Evolutionary conservation across 441 rosid species (phyloP).

Genomic region (Corymbia citriodora): DNA sequence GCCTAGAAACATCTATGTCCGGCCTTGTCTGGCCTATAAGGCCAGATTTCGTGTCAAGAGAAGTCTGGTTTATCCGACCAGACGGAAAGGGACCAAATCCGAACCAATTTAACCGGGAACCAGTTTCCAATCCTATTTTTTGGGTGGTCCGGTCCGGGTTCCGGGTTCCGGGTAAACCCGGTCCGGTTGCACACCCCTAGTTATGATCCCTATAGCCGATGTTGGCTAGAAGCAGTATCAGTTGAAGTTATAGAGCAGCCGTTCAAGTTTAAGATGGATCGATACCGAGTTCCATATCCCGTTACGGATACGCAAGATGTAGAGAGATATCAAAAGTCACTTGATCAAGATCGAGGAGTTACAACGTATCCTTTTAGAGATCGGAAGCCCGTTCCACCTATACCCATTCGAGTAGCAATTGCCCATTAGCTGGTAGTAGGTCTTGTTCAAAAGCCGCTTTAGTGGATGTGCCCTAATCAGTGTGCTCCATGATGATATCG

Average conservation of each 20-base stretch:
- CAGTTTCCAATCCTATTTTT: too few species aligned
- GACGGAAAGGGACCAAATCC: background rate
- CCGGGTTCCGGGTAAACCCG: too few species aligned
- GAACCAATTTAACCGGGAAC: too few species aligned
- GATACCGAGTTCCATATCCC: background rate
- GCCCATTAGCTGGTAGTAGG: background rate
- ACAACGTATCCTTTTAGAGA: background rate
- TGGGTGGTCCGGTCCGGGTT: too few species aligned
- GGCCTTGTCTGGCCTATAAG: background rate
- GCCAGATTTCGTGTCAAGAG: background rate
- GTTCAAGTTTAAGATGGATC: background rate
- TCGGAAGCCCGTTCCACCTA: background rate
- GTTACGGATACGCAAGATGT: background rate
- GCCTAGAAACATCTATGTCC: background rate
- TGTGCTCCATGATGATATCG: background rate
- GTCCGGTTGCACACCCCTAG: too few species aligned
- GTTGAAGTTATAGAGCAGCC: background rate
- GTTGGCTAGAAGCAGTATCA: too few species aligned
- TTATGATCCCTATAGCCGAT: too few species aligned
- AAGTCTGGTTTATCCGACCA: background rate
- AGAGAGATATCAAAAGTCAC: background rate
- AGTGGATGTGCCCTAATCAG: background rate
- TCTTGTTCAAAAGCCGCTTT: background rate
- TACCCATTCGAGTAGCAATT: background rate
- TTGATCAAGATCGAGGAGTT: background rate